A percentile compares a stretch with the other conserved stretches of the same genome.
phyloP scores from a whole-genome alignment of 768 basidiomycete species.

The Lentinula aciculospora region DNA sequence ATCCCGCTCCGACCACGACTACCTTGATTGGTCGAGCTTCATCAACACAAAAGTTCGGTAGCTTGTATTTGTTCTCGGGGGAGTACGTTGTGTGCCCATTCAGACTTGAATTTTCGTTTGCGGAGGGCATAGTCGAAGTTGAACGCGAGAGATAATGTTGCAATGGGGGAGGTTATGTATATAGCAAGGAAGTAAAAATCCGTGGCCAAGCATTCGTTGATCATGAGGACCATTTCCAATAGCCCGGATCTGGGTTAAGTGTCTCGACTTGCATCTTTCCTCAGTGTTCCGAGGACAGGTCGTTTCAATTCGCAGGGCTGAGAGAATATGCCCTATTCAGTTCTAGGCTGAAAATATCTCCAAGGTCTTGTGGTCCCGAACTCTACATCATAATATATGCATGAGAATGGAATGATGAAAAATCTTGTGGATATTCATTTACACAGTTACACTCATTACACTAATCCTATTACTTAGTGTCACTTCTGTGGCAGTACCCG shows the following conservation, averaged over 20 bases:
- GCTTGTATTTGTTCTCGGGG: slow-evolving; percentile 5
- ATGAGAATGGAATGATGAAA: no score
- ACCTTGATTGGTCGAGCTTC: slow-evolving; percentile 50
- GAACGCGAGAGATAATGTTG: background rate
- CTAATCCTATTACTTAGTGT: no score
- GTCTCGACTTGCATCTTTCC: background rate
- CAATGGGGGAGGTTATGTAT: background rate
- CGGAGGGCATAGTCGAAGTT: background rate
- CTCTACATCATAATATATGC: background rate
- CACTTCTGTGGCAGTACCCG: no score
- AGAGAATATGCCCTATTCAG: background rate
- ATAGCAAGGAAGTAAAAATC: background rate
- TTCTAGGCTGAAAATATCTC: background rate
- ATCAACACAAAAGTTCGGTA: slow-evolving; percentile 45
- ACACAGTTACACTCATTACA: background rate
- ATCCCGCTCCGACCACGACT: slow-evolving; percentile 53
- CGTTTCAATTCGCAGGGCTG: no score
- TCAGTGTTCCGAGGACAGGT: no score
- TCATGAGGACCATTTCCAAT: background rate
- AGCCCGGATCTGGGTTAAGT: background rate
- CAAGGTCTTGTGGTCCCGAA: background rate
- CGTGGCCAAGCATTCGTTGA: background rate
- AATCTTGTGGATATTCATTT: no score
- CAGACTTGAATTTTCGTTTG: background rate
- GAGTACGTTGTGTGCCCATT: background rate